Base-by-base conservation (phyloP, 2,329 filamentous ascomycete genomes). In the Cercospora citrullina region DNA sequence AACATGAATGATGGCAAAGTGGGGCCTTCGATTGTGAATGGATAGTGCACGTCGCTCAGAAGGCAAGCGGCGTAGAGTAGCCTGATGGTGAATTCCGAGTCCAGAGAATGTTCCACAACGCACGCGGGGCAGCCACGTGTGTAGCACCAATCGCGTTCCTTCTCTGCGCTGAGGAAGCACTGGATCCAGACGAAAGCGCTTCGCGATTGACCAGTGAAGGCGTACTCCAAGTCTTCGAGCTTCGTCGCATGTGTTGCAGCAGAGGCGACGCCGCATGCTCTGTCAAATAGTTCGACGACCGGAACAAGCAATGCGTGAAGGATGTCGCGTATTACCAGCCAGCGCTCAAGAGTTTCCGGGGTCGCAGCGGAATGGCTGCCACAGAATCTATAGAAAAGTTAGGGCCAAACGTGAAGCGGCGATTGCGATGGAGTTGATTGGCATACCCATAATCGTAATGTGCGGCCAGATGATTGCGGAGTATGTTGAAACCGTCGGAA, bases 121-220 rank as follows among this genome's bases (percentile, higher is more conserved):
- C 83, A 85, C 5, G 81, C 82, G 33, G 86, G 86, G 75, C 87
- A 88, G 28, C 86, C 85, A 28, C 81, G 77, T 1, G 85, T 86
- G 66, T 82, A 78, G 72, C 85, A 87, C 85, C 86, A 88, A 69
- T 87, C 84, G 26, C 74, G 74, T 68, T 84, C 82, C 70, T 86
- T 85, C 62, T 87, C 85, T 10, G 79, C 80, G 7, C 73, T 73
- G 23, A 88, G 76, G 67, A 88, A 87, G 76, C 85, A 87, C 69
- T 87, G 84, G 39, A 89, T 80, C 82, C 85, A 88, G 63, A 87
- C 78, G 73, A 86, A 88, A 1, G 86, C 85, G 68, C 83, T 83
- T 55, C 86, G 83, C 4, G 86, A 86, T 63, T 86, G 83, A 5
- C 85, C 84, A 1, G 82, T 81, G 75, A 87, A 88, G 2, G 86